Percentiles rank a stretch among this genome's conserved stretches.
Conservation (phyloP, 768 basidiomycete genomes). For the Mycena sanguinolenta region DNA sequence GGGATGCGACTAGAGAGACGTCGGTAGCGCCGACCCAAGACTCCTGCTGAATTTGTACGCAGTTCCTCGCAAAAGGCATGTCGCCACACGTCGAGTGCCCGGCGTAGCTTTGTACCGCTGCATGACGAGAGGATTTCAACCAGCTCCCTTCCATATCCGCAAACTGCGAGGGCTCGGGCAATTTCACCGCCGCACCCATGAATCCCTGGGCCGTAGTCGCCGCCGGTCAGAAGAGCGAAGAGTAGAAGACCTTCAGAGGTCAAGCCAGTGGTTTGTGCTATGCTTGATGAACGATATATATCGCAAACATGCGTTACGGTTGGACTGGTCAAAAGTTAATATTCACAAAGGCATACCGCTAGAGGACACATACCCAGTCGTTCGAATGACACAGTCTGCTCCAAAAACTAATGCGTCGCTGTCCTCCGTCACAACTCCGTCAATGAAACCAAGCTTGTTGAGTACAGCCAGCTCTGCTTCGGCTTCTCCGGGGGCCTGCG, state of each 20-base stretch:
- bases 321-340: neutral
- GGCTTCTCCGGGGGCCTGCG: slow-evolving; percentile 12
- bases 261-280: neutral
- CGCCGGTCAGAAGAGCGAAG: neutral
- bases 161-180: neutral
- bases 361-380: neutral
- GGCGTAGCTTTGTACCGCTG: neutral
- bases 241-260: neutral
- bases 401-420: slow-evolving; percentile 1
- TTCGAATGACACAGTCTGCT: neutral
- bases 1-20: neutral
- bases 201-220: neutral
- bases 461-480: neutral
- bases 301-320: neutral
- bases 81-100: neutral
- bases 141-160: neutral
- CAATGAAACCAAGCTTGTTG: neutral
- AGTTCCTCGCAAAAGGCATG: neutral
- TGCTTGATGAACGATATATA: neutral
- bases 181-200: neutral
- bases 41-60: neutral
- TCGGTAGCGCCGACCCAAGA: neutral
- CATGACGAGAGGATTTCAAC: neutral
- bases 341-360: neutral
- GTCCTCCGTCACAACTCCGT: slow-evolving; percentile 1